Evolutionary conservation across 345 rosid genomes (phyloP).

Genomic region (Diplotaxis tenuifolia): DNA sequence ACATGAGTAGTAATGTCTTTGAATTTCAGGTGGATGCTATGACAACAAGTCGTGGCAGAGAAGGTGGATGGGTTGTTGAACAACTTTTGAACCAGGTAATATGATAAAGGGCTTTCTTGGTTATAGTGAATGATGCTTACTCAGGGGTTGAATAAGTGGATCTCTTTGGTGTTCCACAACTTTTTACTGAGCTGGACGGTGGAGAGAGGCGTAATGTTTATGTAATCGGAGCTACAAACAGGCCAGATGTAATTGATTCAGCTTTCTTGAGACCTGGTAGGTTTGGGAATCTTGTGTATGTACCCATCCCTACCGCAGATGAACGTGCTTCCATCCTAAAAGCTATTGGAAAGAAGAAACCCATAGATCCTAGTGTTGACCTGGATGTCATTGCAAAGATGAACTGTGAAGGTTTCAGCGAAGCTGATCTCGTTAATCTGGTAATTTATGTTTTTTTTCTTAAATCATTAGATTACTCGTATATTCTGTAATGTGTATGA

Average conservation of each 20-base stretch:
- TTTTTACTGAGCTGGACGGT: constrained; percentile 82
- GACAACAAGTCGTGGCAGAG: not conserved
- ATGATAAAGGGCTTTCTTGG: not conserved
- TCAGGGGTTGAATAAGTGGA: constrained; percentile 1
- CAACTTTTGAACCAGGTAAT: constrained; percentile 11
- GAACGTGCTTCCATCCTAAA: constrained; percentile 77
- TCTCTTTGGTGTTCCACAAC: constrained; percentile 40
- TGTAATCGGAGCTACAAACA: constrained; percentile 38
- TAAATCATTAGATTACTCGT: not conserved
- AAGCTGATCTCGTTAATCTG: constrained; percentile 86
- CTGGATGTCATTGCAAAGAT: constrained; percentile 55
- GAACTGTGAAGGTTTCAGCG: constrained; percentile 73
- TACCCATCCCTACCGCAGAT: constrained; percentile 71
- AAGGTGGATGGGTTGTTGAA: not conserved
- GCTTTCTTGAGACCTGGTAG: constrained; percentile 91
- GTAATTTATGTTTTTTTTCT: constrained; percentile 34
- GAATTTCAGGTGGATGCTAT: constrained; percentile 39
- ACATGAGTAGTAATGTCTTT: constrained; percentile 10
- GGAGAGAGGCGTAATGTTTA: constrained; percentile 69
- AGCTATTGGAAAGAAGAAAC: constrained; percentile 71
- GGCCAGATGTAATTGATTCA: constrained; percentile 82
- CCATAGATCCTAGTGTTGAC: constrained; percentile 69
- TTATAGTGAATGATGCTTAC: not conserved
- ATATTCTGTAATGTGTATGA: constrained; percentile 15
- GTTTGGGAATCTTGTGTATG: constrained; percentile 81